A percentile compares a stretch with the other conserved stretches of the same genome.
Evolutionary conservation across 768 basidiomycete species (phyloP).

Genomic region (Podaxis rugospora): DNA sequence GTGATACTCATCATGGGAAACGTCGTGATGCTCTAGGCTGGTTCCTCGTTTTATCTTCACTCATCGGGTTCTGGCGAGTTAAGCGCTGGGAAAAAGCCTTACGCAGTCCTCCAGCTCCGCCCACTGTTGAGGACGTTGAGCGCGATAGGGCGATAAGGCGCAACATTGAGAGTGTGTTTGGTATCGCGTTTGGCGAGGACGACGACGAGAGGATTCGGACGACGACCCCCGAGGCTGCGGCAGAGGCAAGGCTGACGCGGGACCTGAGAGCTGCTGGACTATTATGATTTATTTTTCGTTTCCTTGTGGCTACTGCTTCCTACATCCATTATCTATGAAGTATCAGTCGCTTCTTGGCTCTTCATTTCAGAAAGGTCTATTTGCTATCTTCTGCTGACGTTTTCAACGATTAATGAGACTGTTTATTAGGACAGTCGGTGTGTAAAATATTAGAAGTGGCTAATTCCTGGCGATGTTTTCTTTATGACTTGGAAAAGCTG

Average conservation of each 20-base stretch:
- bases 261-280: conserved; percentile 54
- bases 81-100: conserved; percentile 82
- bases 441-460: neutral
- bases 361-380: neutral
- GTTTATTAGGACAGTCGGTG: neutral
- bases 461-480: conserved; percentile 2
- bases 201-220: conserved; percentile 18
- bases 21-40: conserved; percentile 89
- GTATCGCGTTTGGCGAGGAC: conserved; percentile 33
- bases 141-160: conserved; percentile 47
- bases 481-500: conserved; percentile 35
- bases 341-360: conserved; percentile 4
- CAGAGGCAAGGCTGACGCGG: conserved; percentile 41
- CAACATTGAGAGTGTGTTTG: conserved; percentile 49
- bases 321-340: conserved; percentile 5
- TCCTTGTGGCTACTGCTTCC: neutral
- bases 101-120: conserved; percentile 35
- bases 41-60: conserved; percentile 84
- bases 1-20: conserved; percentile 20
- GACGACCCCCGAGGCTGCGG: conserved; percentile 2
- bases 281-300: conserved; percentile 26
- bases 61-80: conserved; percentile 79
- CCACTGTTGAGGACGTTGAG: conserved; percentile 43
- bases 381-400: neutral
- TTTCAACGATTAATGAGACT: neutral